Evolutionary conservation across 208 protist genomes (phyloP), one percentile per base, ranked within the genome.

Genomic region (Porcisia hertigi): DNA sequence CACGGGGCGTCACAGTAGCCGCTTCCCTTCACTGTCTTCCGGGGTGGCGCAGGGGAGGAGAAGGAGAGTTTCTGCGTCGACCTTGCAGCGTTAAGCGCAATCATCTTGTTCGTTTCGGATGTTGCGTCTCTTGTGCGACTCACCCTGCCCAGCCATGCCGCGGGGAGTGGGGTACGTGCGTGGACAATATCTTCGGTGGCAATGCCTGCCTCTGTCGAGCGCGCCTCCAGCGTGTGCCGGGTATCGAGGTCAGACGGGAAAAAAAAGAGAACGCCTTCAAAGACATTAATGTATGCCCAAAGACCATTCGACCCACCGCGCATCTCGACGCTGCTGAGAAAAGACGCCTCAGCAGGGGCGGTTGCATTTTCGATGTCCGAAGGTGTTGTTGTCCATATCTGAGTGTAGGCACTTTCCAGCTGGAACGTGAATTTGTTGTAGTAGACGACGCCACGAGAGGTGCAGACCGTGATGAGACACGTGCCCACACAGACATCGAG

Each of bases 1-100:
- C 91, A 94, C 59, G 89, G 91, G 18, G 83, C 88, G n/a, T 85
- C 77, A 30, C 45, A 55, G 82, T 96, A 93, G 25, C 88, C 85
- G 71, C 89, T 94, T 74, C 86, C 89, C 47, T 81, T 88, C 23
- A 85, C 79, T 0, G 81, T 77, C 20, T 45, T 36, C 54, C 58
- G 65, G 20, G 2, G 39, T n/a, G 36, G 36, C 43, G 25, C 41
- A 14, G 41, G 20, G 1, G 63, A n/a, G 20, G 41, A 30, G 20
- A 52, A 16, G 63, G 6, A 30, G 5, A 36, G 11, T 49, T 43
- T 8, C 36, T 47, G 9, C 3, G 41, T 14, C 41, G 25, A 11
- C 41, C 11, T 52, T 67, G 20, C 63, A 67, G 20, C 25, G 63
- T 8, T 5, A 5, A 23, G 39, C 62, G 12, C 53, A 23, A 23